Conservation (phyloP, 306 rosid genomes). For the Castanea crenata region DNA sequence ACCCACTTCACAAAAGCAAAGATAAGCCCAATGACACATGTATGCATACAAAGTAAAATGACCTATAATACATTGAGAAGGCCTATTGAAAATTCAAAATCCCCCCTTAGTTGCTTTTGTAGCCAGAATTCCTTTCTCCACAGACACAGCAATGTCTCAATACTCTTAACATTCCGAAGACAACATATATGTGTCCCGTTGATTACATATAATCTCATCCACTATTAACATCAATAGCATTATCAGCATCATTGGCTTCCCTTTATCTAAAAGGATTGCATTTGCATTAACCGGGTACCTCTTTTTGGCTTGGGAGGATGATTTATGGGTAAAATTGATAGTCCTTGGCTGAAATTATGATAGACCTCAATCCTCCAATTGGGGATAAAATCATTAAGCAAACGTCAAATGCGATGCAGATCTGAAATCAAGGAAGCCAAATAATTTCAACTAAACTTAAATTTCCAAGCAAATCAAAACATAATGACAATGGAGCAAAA, state of each 20-base stretch:
- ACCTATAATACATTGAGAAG: not conserved
- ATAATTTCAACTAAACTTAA: not conserved
- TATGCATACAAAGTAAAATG: not conserved
- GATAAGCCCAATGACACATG: not conserved
- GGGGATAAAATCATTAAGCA: constrained; percentile 62
- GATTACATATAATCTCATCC: not conserved
- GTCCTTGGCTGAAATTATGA: constrained; percentile 51
- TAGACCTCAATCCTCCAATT: constrained; percentile 75
- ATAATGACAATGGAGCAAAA: not conserved
- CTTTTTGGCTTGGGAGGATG: not conserved
- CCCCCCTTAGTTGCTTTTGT: not conserved
- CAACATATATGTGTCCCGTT: not conserved
- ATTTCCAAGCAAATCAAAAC: not conserved
- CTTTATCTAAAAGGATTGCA: not conserved
- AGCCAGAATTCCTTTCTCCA: not conserved
- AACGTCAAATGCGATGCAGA: constrained; percentile 67
- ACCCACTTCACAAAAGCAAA: not conserved
- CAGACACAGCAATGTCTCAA: not conserved
- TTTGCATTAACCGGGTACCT: not conserved
- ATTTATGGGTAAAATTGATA: constrained; percentile 60
- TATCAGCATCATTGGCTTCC: not conserved
- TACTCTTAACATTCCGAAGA: not conserved
- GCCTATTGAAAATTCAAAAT: not conserved
- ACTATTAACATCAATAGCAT: not conserved
- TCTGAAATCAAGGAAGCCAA: constrained; percentile 41